phyloP scores from a whole-genome alignment of 2,329 filamentous ascomycete genomes.

The Epichloe gansuensis region DNA sequence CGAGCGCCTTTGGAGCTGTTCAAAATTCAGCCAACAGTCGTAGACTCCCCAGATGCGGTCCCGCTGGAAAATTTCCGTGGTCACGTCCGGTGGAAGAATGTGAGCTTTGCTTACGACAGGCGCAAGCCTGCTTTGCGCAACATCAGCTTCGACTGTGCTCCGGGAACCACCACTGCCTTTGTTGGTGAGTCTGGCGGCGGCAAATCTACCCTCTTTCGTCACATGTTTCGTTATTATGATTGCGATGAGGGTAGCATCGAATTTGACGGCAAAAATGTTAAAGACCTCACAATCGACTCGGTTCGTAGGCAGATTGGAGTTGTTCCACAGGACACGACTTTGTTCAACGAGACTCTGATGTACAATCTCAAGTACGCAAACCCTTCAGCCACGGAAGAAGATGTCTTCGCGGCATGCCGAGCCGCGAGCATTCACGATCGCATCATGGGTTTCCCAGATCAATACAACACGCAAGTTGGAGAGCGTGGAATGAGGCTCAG shows the following conservation, averaged over 20 bases:
- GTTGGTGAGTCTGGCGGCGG: constrained; percentile 95
- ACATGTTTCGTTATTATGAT: constrained; percentile 96
- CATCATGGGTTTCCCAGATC: constrained; percentile 78
- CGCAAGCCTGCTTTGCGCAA: constrained; percentile 76
- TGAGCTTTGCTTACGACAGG: constrained; percentile 81
- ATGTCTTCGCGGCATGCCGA: constrained; percentile 69
- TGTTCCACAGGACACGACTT: constrained; percentile 88
- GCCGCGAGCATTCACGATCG: constrained; percentile 89
- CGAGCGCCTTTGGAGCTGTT: constrained; percentile 92
- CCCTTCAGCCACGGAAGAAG: constrained; percentile 64
- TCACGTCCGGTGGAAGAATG: constrained; percentile 75
- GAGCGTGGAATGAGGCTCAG: constrained; percentile 79
- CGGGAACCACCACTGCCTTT: constrained; percentile 88
- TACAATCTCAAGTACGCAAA: constrained; percentile 91
- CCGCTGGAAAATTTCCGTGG: constrained; percentile 60
- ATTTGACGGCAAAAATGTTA: constrained; percentile 74
- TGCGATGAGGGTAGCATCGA: constrained; percentile 66
- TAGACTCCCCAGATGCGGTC: constrained; percentile 58
- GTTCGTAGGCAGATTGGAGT: constrained; percentile 84
- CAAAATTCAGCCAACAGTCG: constrained; percentile 86
- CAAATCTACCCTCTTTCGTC: constrained; percentile 90
- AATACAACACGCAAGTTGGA: constrained; percentile 81
- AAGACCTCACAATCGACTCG: constrained; percentile 86
- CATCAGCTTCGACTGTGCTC: constrained; percentile 71
- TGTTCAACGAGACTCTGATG: constrained; percentile 92